Conservation (phyloP, 2,329 filamentous ascomycete species). For the Ceratocystis ficicola region DNA sequence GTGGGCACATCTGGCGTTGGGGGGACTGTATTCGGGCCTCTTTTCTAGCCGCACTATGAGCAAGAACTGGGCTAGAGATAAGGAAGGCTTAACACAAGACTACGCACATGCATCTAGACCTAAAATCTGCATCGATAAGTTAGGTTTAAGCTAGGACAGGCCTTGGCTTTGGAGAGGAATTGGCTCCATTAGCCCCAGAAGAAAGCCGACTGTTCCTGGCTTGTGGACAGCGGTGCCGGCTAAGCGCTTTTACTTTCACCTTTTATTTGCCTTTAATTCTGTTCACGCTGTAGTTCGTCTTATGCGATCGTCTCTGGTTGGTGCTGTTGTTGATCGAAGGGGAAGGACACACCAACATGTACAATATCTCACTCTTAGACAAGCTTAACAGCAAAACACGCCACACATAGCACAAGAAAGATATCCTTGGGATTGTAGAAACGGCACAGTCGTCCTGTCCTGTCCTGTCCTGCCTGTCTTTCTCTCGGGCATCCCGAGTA, state of each 20-base stretch:
- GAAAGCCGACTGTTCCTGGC: not conserved
- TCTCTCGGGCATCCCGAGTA: not conserved
- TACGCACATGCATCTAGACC: not conserved
- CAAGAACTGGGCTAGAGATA: not conserved
- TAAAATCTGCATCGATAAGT: not conserved
- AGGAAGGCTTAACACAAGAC: not conserved
- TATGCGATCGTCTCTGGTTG: slow-evolving; percentile 3
- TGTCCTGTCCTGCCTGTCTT: too few relatives aligned
- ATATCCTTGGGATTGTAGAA: too few relatives aligned
- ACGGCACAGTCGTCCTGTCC: too few relatives aligned
- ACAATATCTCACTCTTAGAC: too few relatives aligned
- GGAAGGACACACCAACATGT: too few relatives aligned
- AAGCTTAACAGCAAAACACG: too few relatives aligned
- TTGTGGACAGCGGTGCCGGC: not conserved
- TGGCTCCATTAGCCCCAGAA: not conserved
- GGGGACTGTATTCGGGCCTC: not conserved
- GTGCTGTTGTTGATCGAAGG: not conserved
- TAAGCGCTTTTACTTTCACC: not conserved
- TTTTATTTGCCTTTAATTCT: not conserved
- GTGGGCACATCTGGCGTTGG: not conserved
- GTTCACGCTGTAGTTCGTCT: not conserved
- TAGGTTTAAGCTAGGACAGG: not conserved
- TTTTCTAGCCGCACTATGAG: not conserved
- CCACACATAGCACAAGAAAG: too few relatives aligned
- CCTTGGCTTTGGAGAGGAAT: not conserved